Conservation (phyloP, 305 asterid genomes). For the Solanum hybrid region DNA sequence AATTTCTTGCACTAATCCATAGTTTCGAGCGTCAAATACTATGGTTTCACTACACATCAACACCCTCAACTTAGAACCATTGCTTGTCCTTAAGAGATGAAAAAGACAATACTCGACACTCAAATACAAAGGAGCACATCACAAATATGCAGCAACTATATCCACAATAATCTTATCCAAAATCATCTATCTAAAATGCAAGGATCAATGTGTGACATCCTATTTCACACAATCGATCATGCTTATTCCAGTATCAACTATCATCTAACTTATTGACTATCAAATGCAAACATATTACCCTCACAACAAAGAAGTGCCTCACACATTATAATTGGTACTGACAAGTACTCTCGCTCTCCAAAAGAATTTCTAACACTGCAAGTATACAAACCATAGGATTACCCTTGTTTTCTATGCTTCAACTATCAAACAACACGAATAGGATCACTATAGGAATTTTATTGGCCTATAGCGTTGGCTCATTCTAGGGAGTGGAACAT, state of each 20-base stretch:
- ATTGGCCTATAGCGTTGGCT: not conserved
- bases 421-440: not conserved
- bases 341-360: too few relatives aligned
- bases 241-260: too few relatives aligned
- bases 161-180: too few relatives aligned
- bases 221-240: too few relatives aligned
- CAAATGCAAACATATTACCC: not conserved
- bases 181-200: too few relatives aligned
- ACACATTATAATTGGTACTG: not conserved
- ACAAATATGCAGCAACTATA: too few relatives aligned
- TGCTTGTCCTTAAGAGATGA: too few relatives aligned
- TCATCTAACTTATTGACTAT: too few relatives aligned
- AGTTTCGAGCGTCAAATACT: not conserved
- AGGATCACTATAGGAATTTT: not conserved
- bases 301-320: not conserved
- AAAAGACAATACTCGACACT: too few relatives aligned
- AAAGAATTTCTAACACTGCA: not conserved
- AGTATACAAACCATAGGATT: not conserved
- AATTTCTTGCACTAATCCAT: not conserved
- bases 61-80: too few relatives aligned
- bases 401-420: not conserved
- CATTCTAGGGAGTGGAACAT: not conserved
- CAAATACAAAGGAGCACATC: too few relatives aligned
- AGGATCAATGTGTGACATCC: too few relatives aligned
- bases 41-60: not conserved